These are phyloP conservation scores for Maudiozyma turicensis DNA, from an alignment of 805 yeast species.

Conservation along the genomic window DNA sequence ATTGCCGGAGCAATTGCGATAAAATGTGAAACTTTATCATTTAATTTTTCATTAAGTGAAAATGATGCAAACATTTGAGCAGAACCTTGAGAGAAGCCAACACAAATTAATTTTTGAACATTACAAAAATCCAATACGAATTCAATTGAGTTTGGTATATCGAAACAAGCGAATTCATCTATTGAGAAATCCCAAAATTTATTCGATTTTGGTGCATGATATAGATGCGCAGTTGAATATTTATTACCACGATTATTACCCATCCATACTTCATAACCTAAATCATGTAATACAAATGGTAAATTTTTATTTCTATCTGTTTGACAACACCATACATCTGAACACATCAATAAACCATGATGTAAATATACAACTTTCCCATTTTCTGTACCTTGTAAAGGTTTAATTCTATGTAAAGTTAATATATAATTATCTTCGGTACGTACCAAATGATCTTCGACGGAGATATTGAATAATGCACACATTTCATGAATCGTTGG, in stretches of 20 bases:
- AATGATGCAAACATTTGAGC: slow-evolving; percentile 87
- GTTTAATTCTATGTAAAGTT: slow-evolving; percentile 62
- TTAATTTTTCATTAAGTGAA: slow-evolving; percentile 54
- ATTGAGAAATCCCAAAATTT: slow-evolving; percentile 83
- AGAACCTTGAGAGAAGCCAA: slow-evolving; percentile 91
- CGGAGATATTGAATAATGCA: slow-evolving; percentile 51
- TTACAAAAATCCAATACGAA: slow-evolving; percentile 51
- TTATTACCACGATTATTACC: slow-evolving; percentile 92
- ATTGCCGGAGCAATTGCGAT: slow-evolving; percentile 91
- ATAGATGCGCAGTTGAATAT: slow-evolving; percentile 71
- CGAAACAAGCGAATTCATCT: slow-evolving; percentile 86
- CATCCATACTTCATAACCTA: slow-evolving; percentile 90
- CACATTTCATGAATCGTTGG: slow-evolving; percentile 57
- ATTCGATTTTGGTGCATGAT: slow-evolving; percentile 31
- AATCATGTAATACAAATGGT: slow-evolving; percentile 67
- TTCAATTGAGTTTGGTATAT: slow-evolving; percentile 76
- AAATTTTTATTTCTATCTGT: slow-evolving; percentile 41
- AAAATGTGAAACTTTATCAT: slow-evolving; percentile 44
- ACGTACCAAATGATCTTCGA: slow-evolving; percentile 67
- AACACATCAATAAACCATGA: slow-evolving; percentile 84
- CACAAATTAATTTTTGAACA: slow-evolving; percentile 43
- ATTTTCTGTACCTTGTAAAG: slow-evolving; percentile 21
- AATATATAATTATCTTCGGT: slow-evolving; percentile 72
- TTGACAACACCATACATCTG: slow-evolving; percentile 68
- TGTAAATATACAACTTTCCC: slow-evolving; percentile 67